Evolutionary conservation across 805 yeast genomes (phyloP), one percentile per base, ranked within the genome.

Genomic region (Ogataea naganishii): DNA sequence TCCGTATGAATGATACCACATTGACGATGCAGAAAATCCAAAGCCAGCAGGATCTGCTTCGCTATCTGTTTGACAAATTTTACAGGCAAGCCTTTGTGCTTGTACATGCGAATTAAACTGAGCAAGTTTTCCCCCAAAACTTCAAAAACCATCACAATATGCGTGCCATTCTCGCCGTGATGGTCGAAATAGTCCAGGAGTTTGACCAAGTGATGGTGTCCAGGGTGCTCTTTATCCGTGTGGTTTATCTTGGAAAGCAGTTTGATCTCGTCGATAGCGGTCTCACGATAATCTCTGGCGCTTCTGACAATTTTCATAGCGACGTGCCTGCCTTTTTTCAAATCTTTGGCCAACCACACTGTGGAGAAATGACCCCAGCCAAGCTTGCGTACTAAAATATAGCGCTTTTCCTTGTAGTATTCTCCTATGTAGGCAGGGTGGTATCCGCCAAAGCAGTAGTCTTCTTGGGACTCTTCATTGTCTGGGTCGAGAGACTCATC

Each of bases 301-400:
- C 94, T 79, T 38, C 96, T 69, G 16, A 92, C 96, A 43, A 92
- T 80, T 53, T 92, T 92, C 69, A 92, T 70, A 2, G 98, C 98
- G 14, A 92, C 97, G 49, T 82, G 95, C 27, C 70, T 60, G 36
- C 70, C 65, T 32, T 64, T 60, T 38, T 62, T 65, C 34, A 73
- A 78, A 30, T 62, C 64, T 36, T 60, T 68, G 4, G 96, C 97
- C 18, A 83, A 62, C 96, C 96, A 88, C 14, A 84, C 96, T 1
- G 95, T 92, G 17, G 94, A 80, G 51, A 92, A 92, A 57, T 92
- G 96, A 20, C 99, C 99, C 99, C 99, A 92, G 1, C 99, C 99
- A 4, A 92, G 63, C 51, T 92, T 92, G 37, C 97, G 72, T 18
- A 83, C 88, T 28, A 92, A 57, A 2, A 77, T 66, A 52, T 92